Conservation (phyloP, 2,329 filamentous ascomycete species). For the Penicillium decumbens region DNA sequence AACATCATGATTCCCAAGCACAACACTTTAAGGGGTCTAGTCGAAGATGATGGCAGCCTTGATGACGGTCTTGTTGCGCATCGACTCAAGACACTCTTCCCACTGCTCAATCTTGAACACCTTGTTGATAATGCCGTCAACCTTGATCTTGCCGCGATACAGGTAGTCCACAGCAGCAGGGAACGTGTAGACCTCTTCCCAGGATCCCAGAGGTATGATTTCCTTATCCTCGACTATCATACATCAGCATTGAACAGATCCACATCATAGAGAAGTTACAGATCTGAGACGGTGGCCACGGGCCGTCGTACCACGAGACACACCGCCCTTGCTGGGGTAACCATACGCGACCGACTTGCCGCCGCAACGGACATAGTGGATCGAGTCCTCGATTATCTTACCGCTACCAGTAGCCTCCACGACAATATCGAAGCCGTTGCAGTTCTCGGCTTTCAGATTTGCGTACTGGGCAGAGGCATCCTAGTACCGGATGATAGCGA, state of each 20-base stretch:
- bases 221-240: conserved; percentile 48
- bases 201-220: conserved; percentile 68
- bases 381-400: conserved; percentile 65
- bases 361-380: conserved; percentile 66
- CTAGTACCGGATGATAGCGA: not conserved
- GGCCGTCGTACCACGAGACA: conserved; percentile 50
- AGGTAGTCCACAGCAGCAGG: conserved; percentile 54
- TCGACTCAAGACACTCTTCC: conserved; percentile 64
- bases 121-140: conserved; percentile 68
- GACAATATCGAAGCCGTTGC: conserved; percentile 69
- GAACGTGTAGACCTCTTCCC: conserved; percentile 71
- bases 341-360: conserved; percentile 69
- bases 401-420: conserved; percentile 66
- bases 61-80: conserved; percentile 68
- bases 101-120: conserved; percentile 69
- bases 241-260: conserved; percentile 5
- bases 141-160: conserved; percentile 41
- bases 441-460: conserved; percentile 60
- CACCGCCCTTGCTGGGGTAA: conserved; percentile 58
- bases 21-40: conserved; percentile 28
- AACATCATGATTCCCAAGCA: not conserved
- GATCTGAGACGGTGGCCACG: conserved; percentile 64
- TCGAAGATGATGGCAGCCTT: conserved; percentile 71
- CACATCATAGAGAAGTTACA: conserved; percentile 44
- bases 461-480: conserved; percentile 58